phyloP scores from a whole-genome alignment of 2,329 filamentous ascomycete species.

The Fusarium clavum region DNA sequence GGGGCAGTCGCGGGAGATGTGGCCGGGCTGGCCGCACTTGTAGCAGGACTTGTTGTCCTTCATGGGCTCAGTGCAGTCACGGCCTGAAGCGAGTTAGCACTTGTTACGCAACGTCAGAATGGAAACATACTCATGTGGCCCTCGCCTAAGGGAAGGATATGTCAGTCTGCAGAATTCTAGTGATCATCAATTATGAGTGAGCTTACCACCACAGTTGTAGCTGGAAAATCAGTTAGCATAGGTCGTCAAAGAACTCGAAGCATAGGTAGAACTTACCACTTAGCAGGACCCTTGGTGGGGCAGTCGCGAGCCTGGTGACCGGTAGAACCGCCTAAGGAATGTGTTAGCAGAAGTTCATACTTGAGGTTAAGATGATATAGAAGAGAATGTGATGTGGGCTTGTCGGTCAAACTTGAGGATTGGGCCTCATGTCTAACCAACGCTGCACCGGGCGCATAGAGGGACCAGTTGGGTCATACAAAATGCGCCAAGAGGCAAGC shows the following conservation, averaged over 20 bases:
- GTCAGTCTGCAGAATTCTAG: constrained; percentile 39
- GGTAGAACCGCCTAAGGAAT: constrained; percentile 72
- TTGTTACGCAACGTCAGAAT: background rate
- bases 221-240: constrained; percentile 54
- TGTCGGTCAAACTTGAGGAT: background rate
- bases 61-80: constrained; percentile 88
- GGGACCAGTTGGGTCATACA: constrained; percentile 1
- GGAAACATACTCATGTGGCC: constrained; percentile 82
- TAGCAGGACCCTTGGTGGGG: constrained; percentile 84
- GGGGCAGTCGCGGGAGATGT: constrained; percentile 91
- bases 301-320: constrained; percentile 87
- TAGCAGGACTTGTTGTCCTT: constrained; percentile 87
- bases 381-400: background rate
- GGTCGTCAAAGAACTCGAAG: background rate
- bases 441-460: background rate
- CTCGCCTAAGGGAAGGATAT: constrained; percentile 57
- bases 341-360: constrained; percentile 35
- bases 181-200: background rate
- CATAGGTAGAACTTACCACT: constrained; percentile 70
- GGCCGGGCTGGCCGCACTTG: constrained; percentile 83
- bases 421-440: constrained; percentile 7
- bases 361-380: background rate
- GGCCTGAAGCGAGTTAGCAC: constrained; percentile 64
- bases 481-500: constrained; percentile 1
- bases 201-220: constrained; percentile 84